Percentiles rank a stretch among this genome's conserved stretches.
Evolutionary conservation across 257 asterid species (phyloP).

Genomic region (Solanum sejunctum): DNA sequence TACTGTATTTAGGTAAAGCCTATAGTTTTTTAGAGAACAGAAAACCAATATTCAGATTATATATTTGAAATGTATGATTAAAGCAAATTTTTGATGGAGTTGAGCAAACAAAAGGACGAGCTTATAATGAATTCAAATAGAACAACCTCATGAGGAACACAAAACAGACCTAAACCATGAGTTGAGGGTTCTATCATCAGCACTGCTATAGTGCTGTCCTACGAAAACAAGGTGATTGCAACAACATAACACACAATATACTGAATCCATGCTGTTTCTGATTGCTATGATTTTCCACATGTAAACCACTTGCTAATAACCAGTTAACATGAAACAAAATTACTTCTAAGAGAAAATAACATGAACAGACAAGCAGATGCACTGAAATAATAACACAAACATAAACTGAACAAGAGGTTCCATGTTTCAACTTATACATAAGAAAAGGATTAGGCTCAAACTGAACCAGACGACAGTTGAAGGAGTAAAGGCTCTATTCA

Average conservation of each 20-base stretch:
- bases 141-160: not conserved
- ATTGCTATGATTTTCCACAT: not conserved
- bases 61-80: not conserved
- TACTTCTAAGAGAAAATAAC: not conserved
- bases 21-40: not conserved
- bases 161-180: not conserved
- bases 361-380: not conserved
- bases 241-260: not conserved
- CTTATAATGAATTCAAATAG: not conserved
- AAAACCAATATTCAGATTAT: not conserved
- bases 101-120: not conserved
- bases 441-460: not conserved
- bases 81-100: not conserved
- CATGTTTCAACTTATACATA: not conserved
- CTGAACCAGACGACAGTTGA: not conserved
- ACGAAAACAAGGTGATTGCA: not conserved
- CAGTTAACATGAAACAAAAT: not conserved
- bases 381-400: not conserved
- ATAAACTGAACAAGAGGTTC: not conserved
- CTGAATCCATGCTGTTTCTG: not conserved
- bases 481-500: not conserved
- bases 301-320: not conserved
- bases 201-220: not conserved
- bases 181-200: not conserved
- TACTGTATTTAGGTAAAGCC: not conserved